Base-by-base conservation (phyloP, 192 early-diverging fungal species). In the Oehlia diaphana region DNA sequence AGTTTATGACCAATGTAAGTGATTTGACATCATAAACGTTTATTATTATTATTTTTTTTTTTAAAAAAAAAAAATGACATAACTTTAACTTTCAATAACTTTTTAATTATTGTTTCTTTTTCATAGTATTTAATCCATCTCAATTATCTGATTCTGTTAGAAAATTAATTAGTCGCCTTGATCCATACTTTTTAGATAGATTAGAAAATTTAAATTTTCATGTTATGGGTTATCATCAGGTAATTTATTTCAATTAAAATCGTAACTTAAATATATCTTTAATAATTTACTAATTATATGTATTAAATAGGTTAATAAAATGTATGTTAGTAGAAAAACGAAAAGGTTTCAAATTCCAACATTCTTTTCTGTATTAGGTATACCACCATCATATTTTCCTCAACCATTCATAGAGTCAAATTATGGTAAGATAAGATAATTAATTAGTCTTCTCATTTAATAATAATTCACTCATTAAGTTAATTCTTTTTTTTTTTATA, bases 241-340 rank as follows among this genome's bases (percentile, higher is more conserved):
- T 50, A 53, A 73, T 39, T 73, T 28, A 16, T 37, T 28, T 19
- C 35, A 44, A 73, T 6, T 14, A 23, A 73, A 8, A 5, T 19
- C 10, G 47, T 19, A 53, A 31, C 4, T 14, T 19, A 47, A 16
- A 8, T 16, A 19, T 9, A 19, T 14, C 2, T 67, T 33, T 28
- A 67, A 35, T 21, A 6, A 58, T 58, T 58, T 58, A 58, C 6
- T 67, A 19, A 3, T 67, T 35, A 16, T 31, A 28, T 33, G n/a
- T 66, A 14, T 23, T n/a, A 72, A 42, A 47, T 6, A 72, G 47
- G 9, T 26, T 72, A 72, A 72, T 72, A 23, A 28, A 12, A 72
- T 72, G 71, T 72, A 26, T 72, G 16, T 72, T 4, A 42, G 31
- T 37, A 72, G 71, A 21, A 72, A 42, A 72, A 33, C 19, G 23